A percentile compares a stretch with the other conserved stretches of the same genome.
Conservation (phyloP, 768 basidiomycete genomes). For the Tephrocybe sp. region DNA sequence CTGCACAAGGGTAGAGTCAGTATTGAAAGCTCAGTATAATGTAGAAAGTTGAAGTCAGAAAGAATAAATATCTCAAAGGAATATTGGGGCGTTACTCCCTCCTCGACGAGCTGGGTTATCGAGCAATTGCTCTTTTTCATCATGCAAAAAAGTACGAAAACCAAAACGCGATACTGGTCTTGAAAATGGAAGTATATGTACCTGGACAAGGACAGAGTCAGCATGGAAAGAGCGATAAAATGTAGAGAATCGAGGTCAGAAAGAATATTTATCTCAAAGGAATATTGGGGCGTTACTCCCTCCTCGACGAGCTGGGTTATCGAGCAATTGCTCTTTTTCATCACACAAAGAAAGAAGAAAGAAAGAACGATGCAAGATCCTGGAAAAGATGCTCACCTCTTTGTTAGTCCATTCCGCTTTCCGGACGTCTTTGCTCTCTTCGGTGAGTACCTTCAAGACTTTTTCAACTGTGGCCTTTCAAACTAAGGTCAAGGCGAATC, state of each 20-base stretch:
- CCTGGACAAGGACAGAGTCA: constrained; percentile 14
- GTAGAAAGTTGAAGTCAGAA: constrained; percentile 33
- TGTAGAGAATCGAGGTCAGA: constrained; percentile 32
- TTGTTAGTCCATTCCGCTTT: constrained; percentile 95
- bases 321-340: constrained; percentile 85
- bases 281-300: constrained; percentile 85
- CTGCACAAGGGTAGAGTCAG: constrained; percentile 16
- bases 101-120: constrained; percentile 97
- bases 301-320: constrained; percentile 96
- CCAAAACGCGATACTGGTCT: not conserved
- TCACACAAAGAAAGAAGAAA: constrained; percentile 22
- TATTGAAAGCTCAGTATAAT: constrained; percentile 11
- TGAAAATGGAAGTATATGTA: not conserved
- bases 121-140: constrained; percentile 82
- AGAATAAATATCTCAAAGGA: constrained; percentile 59
- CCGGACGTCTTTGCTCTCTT: constrained; percentile 85
- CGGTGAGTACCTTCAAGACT: constrained; percentile 72
- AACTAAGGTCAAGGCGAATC: not conserved
- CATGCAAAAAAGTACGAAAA: constrained; percentile 23
- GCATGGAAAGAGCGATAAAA: constrained; percentile 14
- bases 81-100: constrained; percentile 85
- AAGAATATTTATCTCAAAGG: constrained; percentile 58
- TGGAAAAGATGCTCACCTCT: constrained; percentile 63
- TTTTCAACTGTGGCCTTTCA: constrained; percentile 85
- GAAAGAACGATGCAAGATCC: not conserved